Conservation (phyloP, 179 eudicot genomes). For the Beta corolliflora region DNA sequence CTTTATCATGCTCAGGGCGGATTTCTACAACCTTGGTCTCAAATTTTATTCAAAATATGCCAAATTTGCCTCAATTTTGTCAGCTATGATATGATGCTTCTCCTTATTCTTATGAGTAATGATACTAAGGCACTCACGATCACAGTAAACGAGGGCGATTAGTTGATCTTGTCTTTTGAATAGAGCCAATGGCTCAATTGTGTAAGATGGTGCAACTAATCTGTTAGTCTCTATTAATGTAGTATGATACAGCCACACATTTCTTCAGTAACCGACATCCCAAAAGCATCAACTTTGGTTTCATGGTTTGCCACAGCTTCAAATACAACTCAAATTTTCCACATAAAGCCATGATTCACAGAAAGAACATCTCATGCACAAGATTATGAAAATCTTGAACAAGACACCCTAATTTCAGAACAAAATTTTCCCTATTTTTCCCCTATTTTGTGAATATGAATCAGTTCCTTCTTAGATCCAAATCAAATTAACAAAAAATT, state of each 20-base stretch:
- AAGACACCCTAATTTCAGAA: not conserved
- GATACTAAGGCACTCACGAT: not conserved
- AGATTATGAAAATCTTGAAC: conserved; percentile 17
- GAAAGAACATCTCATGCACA: conserved; percentile 6
- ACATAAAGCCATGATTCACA: conserved; percentile 3
- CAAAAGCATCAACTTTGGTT: conserved; percentile 13
- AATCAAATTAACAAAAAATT: not conserved
- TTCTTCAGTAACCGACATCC: not conserved
- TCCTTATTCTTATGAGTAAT: no score
- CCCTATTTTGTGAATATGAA: not conserved
- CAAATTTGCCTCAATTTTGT: no score
- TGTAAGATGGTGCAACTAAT: not conserved
- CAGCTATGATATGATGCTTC: not conserved
- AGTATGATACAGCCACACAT: not conserved
- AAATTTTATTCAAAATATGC: no score
- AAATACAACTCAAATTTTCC: not conserved
- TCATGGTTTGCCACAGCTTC: not conserved
- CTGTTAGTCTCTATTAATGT: not conserved
- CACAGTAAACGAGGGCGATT: not conserved
- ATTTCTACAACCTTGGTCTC: no score
- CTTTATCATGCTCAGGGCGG: no score
- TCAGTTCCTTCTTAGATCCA: conserved; percentile 17
- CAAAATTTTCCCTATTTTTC: not conserved
- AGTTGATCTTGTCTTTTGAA: no score
- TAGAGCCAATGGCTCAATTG: not conserved